phyloP scores from a whole-genome alignment of 2,329 filamentous ascomycete species.

The Ophiostoma tasmaniense region DNA sequence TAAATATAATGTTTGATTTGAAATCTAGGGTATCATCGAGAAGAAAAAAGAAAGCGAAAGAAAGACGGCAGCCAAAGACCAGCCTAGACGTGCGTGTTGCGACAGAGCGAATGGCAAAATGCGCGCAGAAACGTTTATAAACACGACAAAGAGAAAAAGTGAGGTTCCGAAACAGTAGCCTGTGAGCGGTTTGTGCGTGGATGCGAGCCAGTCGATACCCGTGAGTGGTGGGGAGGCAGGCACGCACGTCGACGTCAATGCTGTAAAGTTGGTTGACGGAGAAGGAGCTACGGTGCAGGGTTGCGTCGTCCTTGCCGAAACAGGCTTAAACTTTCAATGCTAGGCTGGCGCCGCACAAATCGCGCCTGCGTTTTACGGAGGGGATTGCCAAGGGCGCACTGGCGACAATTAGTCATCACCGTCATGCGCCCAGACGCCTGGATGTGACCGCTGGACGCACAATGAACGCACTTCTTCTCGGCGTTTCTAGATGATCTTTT shows the following conservation, averaged over 20 bases:
- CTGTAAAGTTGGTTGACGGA: background rate
- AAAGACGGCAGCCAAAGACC: background rate
- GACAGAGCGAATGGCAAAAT: background rate
- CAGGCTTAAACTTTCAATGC: background rate
- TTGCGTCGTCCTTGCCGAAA: background rate
- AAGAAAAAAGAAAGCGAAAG: background rate
- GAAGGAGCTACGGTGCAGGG: background rate
- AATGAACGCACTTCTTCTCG: background rate
- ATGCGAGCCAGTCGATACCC: constrained; percentile 13
- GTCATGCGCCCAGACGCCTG: background rate
- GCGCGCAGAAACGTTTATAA: background rate
- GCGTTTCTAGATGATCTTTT: background rate
- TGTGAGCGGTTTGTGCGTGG: constrained; percentile 20
- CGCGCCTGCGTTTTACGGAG: constrained; percentile 1
- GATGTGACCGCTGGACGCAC: background rate
- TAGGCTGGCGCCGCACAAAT: background rate
- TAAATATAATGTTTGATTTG: background rate
- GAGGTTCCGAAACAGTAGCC: background rate
- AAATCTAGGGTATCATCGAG: background rate
- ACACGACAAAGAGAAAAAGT: background rate
- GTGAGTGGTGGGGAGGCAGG: background rate
- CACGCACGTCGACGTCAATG: background rate
- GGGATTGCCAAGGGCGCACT: background rate
- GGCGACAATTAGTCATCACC: background rate
- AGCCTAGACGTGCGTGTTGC: background rate